phyloP scores from a whole-genome alignment of 139 green algal genomes.

The Eudorina sp. region DNA sequence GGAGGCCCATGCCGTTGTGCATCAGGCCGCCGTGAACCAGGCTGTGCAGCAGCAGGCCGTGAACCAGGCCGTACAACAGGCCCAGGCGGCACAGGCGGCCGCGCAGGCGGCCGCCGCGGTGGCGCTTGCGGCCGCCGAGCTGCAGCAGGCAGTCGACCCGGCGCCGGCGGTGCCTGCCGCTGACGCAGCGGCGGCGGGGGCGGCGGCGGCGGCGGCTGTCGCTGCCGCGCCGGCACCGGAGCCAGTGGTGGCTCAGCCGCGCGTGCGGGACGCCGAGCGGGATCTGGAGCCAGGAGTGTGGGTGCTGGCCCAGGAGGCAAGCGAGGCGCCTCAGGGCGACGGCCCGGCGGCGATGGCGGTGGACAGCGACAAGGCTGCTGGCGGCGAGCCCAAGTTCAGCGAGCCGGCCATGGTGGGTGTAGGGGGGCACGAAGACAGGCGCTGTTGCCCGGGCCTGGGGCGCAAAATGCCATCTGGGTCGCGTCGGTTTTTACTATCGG shows the following conservation, averaged over 20 bases:
- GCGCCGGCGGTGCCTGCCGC: neutral
- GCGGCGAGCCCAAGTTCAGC: neutral
- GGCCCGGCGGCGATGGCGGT: neutral
- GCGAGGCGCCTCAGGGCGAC: neutral
- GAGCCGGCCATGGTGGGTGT: conserved; percentile 11
- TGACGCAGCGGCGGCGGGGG: neutral
- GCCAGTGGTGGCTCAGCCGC: neutral
- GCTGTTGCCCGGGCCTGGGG: neutral
- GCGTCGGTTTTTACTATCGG: too few species aligned
- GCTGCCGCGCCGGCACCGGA: neutral
- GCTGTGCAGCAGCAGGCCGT: neutral
- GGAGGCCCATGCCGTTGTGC: neutral
- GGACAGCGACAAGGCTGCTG: neutral
- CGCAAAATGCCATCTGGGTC: neutral
- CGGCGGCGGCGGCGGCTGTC: neutral
- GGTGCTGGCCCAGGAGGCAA: neutral
- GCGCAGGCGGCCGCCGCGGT: neutral
- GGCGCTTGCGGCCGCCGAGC: neutral
- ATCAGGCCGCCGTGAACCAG: neutral
- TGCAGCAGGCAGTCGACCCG: neutral
- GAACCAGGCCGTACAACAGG: neutral
- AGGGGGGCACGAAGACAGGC: neutral
- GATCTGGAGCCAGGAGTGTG: conserved; percentile 30
- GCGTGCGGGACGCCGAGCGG: neutral
- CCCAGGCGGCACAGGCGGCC: neutral